Evolutionary conservation across 768 basidiomycete species (phyloP).

Genomic region (Mycena galericulata): DNA sequence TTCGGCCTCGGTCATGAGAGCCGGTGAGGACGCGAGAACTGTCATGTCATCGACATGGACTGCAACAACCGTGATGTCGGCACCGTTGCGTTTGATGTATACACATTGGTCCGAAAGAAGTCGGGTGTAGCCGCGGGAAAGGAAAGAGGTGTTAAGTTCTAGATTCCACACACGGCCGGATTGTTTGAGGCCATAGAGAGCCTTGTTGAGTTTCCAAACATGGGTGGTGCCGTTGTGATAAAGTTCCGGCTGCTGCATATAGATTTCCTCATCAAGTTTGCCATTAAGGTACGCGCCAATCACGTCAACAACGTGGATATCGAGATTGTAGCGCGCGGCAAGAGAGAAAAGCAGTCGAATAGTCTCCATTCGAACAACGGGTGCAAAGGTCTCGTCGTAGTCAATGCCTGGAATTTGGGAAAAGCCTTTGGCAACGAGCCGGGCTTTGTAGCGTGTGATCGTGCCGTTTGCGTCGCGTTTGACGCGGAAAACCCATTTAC

Average conservation of each 20-base stretch:
- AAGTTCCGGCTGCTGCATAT: conserved; percentile 31
- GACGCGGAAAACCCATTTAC: conserved; percentile 43
- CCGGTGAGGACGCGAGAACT: conserved; percentile 26
- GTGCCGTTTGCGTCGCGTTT: conserved; percentile 46
- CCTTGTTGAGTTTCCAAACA: conserved; percentile 25
- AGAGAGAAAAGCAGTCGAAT: conserved; percentile 40
- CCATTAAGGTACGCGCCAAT: conserved; percentile 21
- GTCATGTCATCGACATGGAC: conserved; percentile 43
- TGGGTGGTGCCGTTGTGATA: conserved; percentile 30
- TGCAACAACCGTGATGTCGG: conserved; percentile 16
- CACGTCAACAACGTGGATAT: conserved; percentile 48
- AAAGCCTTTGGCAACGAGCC: conserved; percentile 39
- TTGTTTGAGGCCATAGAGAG: conserved; percentile 44
- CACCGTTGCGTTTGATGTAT: conserved; percentile 25
- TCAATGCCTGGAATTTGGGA: conserved; percentile 48
- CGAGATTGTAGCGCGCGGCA: conserved; percentile 42
- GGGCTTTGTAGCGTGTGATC: conserved; percentile 43
- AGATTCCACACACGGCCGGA: conserved; percentile 43
- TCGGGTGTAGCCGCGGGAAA: conserved; percentile 20
- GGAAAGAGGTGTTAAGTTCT: conserved; percentile 28
- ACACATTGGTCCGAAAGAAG: conserved; percentile 33
- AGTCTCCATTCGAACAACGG: conserved; percentile 30
- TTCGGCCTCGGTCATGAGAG: conserved; percentile 8
- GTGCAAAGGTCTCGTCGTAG: conserved; percentile 34
- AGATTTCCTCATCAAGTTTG: conserved; percentile 33